Evolutionary conservation across 2,329 filamentous ascomycete genomes (phyloP).

Genomic region (Grosmannia huntii): DNA sequence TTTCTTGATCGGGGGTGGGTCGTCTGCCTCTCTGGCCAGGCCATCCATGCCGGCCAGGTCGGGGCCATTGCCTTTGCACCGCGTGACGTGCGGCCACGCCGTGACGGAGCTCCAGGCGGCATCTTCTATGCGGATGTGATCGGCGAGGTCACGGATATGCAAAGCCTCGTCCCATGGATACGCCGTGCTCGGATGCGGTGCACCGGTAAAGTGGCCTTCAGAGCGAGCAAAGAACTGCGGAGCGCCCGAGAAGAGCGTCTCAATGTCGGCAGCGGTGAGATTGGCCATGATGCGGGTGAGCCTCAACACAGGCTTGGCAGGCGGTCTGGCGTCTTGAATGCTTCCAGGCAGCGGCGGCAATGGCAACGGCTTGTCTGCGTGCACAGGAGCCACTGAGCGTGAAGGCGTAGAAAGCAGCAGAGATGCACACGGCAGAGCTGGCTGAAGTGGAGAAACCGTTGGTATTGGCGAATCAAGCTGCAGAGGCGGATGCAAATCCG

Average conservation of each 20-base stretch:
- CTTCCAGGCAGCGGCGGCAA: slow-evolving; percentile 33
- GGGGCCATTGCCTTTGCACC: slow-evolving; percentile 18
- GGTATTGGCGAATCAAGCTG: background rate
- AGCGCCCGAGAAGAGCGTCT: slow-evolving; percentile 63
- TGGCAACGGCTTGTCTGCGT: slow-evolving; percentile 45
- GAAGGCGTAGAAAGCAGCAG: slow-evolving; percentile 6
- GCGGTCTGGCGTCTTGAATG: slow-evolving; percentile 26
- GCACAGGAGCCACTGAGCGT: slow-evolving; percentile 16
- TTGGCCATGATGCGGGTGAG: slow-evolving; percentile 47
- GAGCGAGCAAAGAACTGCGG: slow-evolving; percentile 56
- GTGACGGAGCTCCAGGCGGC: slow-evolving; percentile 50
- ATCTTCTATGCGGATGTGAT: slow-evolving; percentile 51
- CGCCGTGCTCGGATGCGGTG: slow-evolving; percentile 49
- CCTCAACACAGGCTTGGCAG: slow-evolving; percentile 33
- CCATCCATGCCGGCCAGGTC: background rate
- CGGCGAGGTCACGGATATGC: slow-evolving; percentile 48
- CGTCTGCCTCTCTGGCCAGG: background rate
- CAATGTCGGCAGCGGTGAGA: slow-evolving; percentile 45
- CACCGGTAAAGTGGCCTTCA: slow-evolving; percentile 45
- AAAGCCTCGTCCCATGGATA: slow-evolving; percentile 56
- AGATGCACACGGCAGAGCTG: background rate
- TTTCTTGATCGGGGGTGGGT: slow-evolving; percentile 28
- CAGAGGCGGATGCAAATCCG: background rate
- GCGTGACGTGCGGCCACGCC: slow-evolving; percentile 48
- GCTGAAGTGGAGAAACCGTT: background rate